Percentiles rank a stretch among this genome's conserved stretches.
These are phyloP conservation scores for Hygrophila difformis DNA, from an alignment of 257 asterid genomes.

Conservation along the genomic window DNA sequence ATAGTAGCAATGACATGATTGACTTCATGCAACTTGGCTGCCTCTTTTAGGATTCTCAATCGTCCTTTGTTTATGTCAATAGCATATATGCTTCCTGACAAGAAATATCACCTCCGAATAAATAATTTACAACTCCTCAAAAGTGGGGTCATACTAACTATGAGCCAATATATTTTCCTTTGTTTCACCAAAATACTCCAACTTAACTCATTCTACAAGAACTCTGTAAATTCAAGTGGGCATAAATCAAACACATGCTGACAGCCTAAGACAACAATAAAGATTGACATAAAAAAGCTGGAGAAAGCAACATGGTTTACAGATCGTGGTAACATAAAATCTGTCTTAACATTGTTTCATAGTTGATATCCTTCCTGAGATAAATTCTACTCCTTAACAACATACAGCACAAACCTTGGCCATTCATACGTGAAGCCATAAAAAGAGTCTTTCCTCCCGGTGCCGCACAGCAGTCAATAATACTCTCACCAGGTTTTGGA, in stretches of 20 bases:
- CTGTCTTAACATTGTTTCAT: conserved; percentile 3
- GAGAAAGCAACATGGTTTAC: no score
- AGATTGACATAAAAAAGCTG: no score
- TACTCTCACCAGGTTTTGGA: conserved; percentile 82
- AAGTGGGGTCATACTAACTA: neutral
- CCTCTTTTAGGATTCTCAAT: conserved; percentile 78
- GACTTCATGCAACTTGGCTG: conserved; percentile 67
- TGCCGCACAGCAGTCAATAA: conserved; percentile 96
- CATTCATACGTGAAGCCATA: conserved; percentile 74
- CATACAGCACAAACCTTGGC: conserved; percentile 42
- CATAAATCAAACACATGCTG: neutral
- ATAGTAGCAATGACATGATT: conserved; percentile 44
- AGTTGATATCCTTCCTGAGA: conserved; percentile 1
- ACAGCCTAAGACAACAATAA: neutral
- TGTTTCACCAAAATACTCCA: neutral
- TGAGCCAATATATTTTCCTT: neutral
- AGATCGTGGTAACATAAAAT: conserved; percentile 2
- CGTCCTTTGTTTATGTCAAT: conserved; percentile 82
- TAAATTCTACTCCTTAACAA: neutral
- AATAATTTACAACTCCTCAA: no score
- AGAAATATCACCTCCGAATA: neutral
- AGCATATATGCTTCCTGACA: conserved; percentile 66
- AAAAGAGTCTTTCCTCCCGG: conserved; percentile 98
- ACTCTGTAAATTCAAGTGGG: neutral
- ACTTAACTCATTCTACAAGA: neutral